phyloP scores from a whole-genome alignment of 495 filamentous ascomycete species.

The Podospora didyma region DNA sequence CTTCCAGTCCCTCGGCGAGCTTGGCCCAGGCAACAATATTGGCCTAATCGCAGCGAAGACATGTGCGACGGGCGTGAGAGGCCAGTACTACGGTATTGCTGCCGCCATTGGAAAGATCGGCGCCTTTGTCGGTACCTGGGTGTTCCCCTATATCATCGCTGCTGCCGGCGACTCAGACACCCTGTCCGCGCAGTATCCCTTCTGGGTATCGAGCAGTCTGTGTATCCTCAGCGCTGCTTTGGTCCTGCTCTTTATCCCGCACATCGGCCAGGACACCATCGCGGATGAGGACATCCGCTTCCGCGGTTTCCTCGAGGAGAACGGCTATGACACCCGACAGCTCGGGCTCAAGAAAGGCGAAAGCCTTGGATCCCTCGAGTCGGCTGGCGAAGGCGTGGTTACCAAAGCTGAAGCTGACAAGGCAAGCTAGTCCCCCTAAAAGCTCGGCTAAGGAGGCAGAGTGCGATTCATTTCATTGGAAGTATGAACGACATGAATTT shows the following conservation, averaged over 20 bases:
- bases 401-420: neutral
- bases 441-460: too few species aligned
- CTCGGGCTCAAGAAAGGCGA: conserved; percentile 52
- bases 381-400: neutral
- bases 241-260: conserved; percentile 55
- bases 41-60: conserved; percentile 84
- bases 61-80: conserved; percentile 78
- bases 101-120: conserved; percentile 84
- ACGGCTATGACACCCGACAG: conserved; percentile 68
- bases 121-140: conserved; percentile 83
- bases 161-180: conserved; percentile 52
- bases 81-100: conserved; percentile 88
- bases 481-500: too few species aligned
- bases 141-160: conserved; percentile 67
- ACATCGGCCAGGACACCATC: conserved; percentile 74
- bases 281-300: conserved; percentile 66
- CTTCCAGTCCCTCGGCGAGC: conserved; percentile 78
- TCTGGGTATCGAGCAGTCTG: conserved; percentile 64
- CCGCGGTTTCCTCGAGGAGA: conserved; percentile 57
- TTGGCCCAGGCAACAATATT: conserved; percentile 90
- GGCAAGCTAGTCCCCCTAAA: neutral
- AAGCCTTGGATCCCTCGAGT: conserved; percentile 7
- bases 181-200: conserved; percentile 71
- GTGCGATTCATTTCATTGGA: too few species aligned
- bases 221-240: conserved; percentile 60